Conservation (phyloP, 2,329 filamentous ascomycete species). For the Colletotrichum kahawae region DNA sequence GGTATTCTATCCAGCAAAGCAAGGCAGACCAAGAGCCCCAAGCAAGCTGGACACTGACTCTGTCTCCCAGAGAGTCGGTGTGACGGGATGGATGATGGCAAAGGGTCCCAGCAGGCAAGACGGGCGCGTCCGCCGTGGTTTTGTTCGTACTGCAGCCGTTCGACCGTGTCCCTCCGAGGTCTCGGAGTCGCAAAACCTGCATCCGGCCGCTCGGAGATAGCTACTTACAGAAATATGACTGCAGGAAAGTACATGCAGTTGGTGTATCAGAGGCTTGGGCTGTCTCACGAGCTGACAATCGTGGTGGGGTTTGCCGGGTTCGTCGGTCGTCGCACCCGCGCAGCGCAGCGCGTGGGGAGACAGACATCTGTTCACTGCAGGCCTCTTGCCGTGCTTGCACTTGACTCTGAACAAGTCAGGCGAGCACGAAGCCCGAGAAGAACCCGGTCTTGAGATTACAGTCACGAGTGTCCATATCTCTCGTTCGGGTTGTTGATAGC, state of each 20-base stretch:
- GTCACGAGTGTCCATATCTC: background rate
- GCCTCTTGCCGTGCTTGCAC: background rate
- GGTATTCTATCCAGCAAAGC: background rate
- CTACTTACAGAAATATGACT: conserved; percentile 20
- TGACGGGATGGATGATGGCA: background rate
- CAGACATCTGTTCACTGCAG: background rate
- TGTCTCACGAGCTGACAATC: conserved; percentile 19
- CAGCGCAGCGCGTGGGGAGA: background rate
- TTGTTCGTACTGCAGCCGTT: conserved; percentile 7
- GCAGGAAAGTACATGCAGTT: conserved; percentile 19
- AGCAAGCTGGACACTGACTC: background rate
- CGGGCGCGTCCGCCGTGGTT: background rate
- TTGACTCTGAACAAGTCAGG: background rate
- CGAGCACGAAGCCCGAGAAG: background rate
- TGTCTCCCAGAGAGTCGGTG: background rate
- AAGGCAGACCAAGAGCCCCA: background rate
- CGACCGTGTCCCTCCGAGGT: conserved; percentile 3
- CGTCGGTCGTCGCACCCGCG: conserved; percentile 9
- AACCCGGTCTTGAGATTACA: background rate
- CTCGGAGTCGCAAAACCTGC: conserved; percentile 17
- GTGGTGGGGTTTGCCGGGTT: conserved; percentile 9
- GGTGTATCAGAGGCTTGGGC: conserved; percentile 16
- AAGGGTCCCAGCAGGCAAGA: background rate
- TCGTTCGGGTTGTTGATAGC: background rate
- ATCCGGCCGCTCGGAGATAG: conserved; percentile 23